Percentiles rank a stretch among this genome's conserved stretches.
Evolutionary conservation across 495 filamentous ascomycete species (phyloP).

Genomic region (Aspergillus funiculosus): DNA sequence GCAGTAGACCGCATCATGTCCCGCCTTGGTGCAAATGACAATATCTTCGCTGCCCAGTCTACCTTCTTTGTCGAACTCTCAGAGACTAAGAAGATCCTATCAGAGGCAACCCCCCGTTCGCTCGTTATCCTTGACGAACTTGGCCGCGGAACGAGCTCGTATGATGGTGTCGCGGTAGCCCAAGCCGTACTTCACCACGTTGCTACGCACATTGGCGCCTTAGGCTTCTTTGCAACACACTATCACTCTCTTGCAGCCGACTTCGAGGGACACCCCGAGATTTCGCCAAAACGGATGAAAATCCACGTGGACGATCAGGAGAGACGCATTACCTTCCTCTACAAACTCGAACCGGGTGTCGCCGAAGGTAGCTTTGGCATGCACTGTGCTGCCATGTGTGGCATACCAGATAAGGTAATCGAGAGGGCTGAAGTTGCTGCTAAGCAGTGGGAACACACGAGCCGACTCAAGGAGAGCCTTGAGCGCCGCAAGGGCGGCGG

Average conservation of each 20-base stretch:
- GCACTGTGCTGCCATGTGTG: conserved; percentile 98
- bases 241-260: conserved; percentile 92
- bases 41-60: conserved; percentile 95
- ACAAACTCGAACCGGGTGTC: conserved; percentile 90
- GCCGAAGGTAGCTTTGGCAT: conserved; percentile 98
- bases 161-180: conserved; percentile 94
- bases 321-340: conserved; percentile 83
- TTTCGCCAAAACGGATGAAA: conserved; percentile 79
- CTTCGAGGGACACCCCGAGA: conserved; percentile 83
- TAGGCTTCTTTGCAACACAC: conserved; percentile 97
- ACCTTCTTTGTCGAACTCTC: conserved; percentile 98
- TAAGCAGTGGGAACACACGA: conserved; percentile 91
- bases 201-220: conserved; percentile 83
- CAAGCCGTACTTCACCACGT: conserved; percentile 95
- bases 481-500: conserved; percentile 69
- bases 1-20: conserved; percentile 98
- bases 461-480: conserved; percentile 77
- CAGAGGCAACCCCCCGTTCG: conserved; percentile 88
- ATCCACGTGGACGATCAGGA: conserved; percentile 88
- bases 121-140: conserved; percentile 98
- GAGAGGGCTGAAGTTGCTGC: conserved; percentile 86
- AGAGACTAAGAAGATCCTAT: conserved; percentile 97
- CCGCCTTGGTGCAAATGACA: conserved; percentile 94
- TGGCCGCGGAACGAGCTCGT: conserved; percentile 86
- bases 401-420: conserved; percentile 77